Evolutionary conservation across 1,139 yeast genomes (phyloP), one percentile per base, ranked within the genome.

Genomic region (Zygoascus hellenicus): DNA sequence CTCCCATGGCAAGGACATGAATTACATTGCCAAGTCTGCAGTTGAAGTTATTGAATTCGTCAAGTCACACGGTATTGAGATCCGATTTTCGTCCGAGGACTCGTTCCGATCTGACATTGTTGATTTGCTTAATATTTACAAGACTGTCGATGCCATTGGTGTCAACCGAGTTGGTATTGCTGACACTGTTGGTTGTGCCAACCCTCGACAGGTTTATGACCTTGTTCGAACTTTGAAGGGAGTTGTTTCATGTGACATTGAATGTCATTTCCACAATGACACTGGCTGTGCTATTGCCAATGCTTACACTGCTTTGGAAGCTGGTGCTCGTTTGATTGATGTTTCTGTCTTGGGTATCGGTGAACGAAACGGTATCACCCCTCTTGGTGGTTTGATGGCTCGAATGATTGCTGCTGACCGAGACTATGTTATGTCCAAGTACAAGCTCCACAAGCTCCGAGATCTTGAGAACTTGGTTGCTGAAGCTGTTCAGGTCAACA

Each of bases 151-250:
- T 74, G 87, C 89, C 76, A 89, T 92, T 59, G 98, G 98, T 63
- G 97, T 92, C 50, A 89, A 92, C 76, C 83, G 98, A 72, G 97
- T 92, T 48, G 98, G 98, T 76, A 92, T 92, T 72, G 97, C 98
- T 54, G 98, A 92, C 70, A 92, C 98, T 43, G 97, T 92, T 53
- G 98, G 98, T 45, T 87, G 97, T 68, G 98, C 98, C 54, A 92
- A 90, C 75, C 98, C 98, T 63, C 83, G 98, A 75, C 97, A 92
- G 72, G 98, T 92, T 50, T 92, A 90, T 68, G 97, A 92, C 72
- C 80, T 92, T 63, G 95, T 92, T 55, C 82, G 94, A 67, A 92
- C 97, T 40, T 81, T 92, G 68, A 86, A 83, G 72, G 81, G 90
- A 11, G 96, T 90, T 45, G 97, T 92, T 43, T 83, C 89, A 35